These are phyloP conservation scores for Mycosphaerella sp. DNA, from an alignment of 2,329 filamentous ascomycete genomes.

Conservation along the genomic window DNA sequence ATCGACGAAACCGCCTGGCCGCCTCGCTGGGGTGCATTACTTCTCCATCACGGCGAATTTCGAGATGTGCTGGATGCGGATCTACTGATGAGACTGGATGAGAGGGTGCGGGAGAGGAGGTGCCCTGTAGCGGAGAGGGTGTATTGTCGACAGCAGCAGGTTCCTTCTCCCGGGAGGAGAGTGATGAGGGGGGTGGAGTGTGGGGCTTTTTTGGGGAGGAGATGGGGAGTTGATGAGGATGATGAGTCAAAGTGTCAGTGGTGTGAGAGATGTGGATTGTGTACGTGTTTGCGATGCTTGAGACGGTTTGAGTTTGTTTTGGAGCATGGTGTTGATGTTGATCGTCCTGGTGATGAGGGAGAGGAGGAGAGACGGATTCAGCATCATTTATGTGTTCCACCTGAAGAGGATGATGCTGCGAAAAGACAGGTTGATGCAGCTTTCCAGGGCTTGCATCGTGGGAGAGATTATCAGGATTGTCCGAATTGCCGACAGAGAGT, in stretches of 20 bases:
- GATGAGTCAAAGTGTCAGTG: background rate
- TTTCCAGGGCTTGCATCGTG: slow-evolving; percentile 14
- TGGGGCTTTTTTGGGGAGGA: slow-evolving; percentile 1
- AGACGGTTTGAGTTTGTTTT: background rate
- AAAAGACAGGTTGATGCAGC: slow-evolving; percentile 7
- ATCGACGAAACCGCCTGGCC: slow-evolving; percentile 14
- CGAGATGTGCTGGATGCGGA: slow-evolving; percentile 9
- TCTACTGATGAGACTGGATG: slow-evolving; percentile 11
- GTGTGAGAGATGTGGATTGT: slow-evolving; percentile 1
- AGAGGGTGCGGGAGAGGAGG: slow-evolving; percentile 9
- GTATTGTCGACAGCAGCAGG: slow-evolving; percentile 13
- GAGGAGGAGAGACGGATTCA: background rate
- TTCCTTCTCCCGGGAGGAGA: background rate
- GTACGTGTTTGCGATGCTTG: slow-evolving; percentile 7
- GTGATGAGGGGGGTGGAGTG: background rate
- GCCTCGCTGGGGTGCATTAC: slow-evolving; percentile 13
- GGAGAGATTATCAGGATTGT: slow-evolving; percentile 19
- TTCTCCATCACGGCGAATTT: slow-evolving; percentile 15
- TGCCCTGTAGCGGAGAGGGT: slow-evolving; percentile 13
- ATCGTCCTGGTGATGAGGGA: background rate
- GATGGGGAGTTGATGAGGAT: background rate
- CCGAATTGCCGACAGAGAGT: slow-evolving; percentile 11
- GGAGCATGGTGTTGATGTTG: background rate
- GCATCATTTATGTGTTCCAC: slow-evolving; percentile 9
- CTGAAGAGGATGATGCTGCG: background rate